phyloP scores from a whole-genome alignment of 2,329 filamentous ascomycete genomes.

The Pseudocercospora cruenta region DNA sequence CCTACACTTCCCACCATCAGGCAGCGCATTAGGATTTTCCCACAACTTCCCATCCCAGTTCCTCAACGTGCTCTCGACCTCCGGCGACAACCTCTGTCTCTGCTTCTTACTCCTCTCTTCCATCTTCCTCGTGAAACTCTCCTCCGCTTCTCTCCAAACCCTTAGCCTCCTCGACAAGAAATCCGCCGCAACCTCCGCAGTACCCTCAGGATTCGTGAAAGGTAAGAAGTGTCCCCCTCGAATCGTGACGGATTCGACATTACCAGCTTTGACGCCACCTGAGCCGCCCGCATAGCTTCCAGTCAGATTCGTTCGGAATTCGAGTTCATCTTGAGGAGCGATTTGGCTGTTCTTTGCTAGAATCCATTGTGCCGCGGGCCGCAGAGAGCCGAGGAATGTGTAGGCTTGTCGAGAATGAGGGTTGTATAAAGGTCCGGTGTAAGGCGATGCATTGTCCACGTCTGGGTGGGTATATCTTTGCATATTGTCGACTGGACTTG shows the following conservation, averaged over 20 bases:
- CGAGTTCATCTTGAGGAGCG: constrained; percentile 53
- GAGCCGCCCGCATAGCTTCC: constrained; percentile 64
- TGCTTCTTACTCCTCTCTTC: not conserved
- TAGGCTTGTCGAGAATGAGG: constrained; percentile 62
- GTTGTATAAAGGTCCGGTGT: constrained; percentile 63
- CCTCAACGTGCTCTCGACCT: constrained; percentile 3
- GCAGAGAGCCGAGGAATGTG: constrained; percentile 58
- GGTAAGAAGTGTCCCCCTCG: constrained; percentile 75
- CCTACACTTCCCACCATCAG: no score
- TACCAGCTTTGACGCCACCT: constrained; percentile 62
- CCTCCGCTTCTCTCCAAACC: constrained; percentile 2
- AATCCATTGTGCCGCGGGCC: constrained; percentile 67
- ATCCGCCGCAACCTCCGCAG: constrained; percentile 56
- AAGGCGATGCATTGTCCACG: constrained; percentile 28
- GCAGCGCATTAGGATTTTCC: no score
- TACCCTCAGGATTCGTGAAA: constrained; percentile 70
- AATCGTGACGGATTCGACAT: constrained; percentile 66
- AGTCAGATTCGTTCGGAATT: constrained; percentile 58
- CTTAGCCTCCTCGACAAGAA: constrained; percentile 38
- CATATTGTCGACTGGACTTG: not conserved
- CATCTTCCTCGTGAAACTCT: not conserved
- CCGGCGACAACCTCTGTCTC: constrained; percentile 11
- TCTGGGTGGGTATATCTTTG: constrained; percentile 10
- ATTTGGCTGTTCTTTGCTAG: constrained; percentile 59
- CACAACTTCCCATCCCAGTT: not conserved